Conservation (phyloP, 805 yeast species). For the Metschnikowia kunwiensis region DNA sequence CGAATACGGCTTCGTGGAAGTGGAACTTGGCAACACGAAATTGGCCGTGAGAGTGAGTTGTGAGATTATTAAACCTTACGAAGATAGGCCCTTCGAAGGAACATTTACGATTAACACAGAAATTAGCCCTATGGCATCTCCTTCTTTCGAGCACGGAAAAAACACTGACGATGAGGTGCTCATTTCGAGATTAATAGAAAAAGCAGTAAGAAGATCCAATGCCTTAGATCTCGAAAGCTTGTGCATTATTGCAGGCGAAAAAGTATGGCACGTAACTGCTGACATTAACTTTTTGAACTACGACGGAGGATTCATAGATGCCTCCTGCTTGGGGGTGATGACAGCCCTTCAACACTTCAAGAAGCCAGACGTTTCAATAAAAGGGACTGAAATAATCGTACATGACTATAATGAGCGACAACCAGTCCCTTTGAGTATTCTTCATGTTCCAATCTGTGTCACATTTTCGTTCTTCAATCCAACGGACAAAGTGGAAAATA, state of each 20-base stretch:
- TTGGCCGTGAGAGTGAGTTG: conserved; percentile 73
- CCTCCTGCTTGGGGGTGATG: conserved; percentile 86
- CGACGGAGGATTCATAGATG: conserved; percentile 92
- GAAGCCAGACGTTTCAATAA: conserved; percentile 78
- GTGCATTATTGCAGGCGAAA: conserved; percentile 86
- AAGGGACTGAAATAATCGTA: conserved; percentile 60
- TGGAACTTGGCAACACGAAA: conserved; percentile 69
- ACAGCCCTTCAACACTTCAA: conserved; percentile 78
- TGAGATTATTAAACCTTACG: conserved; percentile 73
- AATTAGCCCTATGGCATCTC: conserved; percentile 84
- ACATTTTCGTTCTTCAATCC: conserved; percentile 86
- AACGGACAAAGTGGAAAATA: conserved; percentile 57
- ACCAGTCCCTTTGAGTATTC: conserved; percentile 78
- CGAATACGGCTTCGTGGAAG: conserved; percentile 79
- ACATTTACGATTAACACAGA: conserved; percentile 80
- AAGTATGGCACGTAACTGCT: conserved; percentile 89
- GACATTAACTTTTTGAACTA: conserved; percentile 85
- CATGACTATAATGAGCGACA: conserved; percentile 76
- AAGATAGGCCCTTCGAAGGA: conserved; percentile 94
- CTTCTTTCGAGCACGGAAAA: conserved; percentile 71
- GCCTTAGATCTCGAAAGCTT: conserved; percentile 88
- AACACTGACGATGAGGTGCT: conserved; percentile 78
- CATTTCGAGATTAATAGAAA: conserved; percentile 80
- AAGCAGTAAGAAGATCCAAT: conserved; percentile 84
- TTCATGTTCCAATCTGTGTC: conserved; percentile 88